phyloP scores from a whole-genome alignment of 495 filamentous ascomycete genomes.

The Penicillium robsamsonii region DNA sequence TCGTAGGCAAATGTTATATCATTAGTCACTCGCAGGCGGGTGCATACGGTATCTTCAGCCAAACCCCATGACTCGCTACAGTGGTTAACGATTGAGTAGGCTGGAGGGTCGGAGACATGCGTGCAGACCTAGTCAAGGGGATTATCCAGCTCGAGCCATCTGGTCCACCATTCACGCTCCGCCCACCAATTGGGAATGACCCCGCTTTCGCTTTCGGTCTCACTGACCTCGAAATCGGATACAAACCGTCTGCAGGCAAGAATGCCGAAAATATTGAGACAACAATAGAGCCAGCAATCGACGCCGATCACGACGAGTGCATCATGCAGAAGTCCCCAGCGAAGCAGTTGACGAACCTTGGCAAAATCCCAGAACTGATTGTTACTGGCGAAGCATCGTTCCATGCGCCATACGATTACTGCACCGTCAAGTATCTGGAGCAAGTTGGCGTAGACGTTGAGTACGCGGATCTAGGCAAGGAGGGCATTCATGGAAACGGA shows the following conservation, averaged over 20 bases:
- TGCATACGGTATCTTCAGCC: slow-evolving; percentile 13
- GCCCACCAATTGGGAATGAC: slow-evolving; percentile 15
- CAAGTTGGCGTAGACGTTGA: slow-evolving; percentile 28
- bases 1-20: slow-evolving; percentile 28
- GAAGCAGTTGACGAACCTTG: slow-evolving; percentile 25
- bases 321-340: slow-evolving; percentile 21
- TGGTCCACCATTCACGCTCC: slow-evolving; percentile 25
- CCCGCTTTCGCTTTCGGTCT: slow-evolving; percentile 28
- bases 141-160: slow-evolving; percentile 32
- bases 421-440: slow-evolving; percentile 23
- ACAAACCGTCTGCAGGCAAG: slow-evolving; percentile 18
- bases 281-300: slow-evolving; percentile 1
- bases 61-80: not conserved
- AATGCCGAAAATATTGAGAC: slow-evolving; percentile 5
- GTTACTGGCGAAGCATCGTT: slow-evolving; percentile 27
- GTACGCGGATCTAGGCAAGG: slow-evolving; percentile 19
- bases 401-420: slow-evolving; percentile 32
- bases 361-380: slow-evolving; percentile 21
- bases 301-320: slow-evolving; percentile 15
- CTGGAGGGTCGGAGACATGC: slow-evolving; percentile 31
- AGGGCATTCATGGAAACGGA: slow-evolving; percentile 31
- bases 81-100: slow-evolving; percentile 7
- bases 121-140: slow-evolving; percentile 25
- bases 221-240: slow-evolving; percentile 27
- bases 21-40: slow-evolving; percentile 35